Evolutionary conservation across 495 filamentous ascomycete genomes (phyloP), one percentile per base, ranked within the genome.

Genomic region (Lasiosphaeria miniovina): DNA sequence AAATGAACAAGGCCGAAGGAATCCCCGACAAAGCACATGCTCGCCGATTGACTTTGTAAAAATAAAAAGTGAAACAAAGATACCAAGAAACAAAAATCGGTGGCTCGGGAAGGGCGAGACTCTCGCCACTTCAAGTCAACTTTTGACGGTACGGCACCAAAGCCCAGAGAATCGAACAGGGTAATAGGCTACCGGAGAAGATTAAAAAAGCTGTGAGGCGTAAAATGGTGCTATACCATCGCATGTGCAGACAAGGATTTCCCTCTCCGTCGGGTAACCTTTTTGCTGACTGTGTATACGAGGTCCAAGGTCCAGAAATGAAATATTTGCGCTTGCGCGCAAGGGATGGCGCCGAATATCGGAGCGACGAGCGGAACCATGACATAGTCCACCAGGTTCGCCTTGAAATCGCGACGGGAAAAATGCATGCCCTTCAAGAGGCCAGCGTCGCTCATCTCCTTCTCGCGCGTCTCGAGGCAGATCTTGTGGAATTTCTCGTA

Each of bases 241-340:
- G 73, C 67, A 33, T 67, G 71, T 10, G 63, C 68, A 4, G 70
- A 68, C 40, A 77, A 54, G 9, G 78, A 80, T 49, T 79, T 79
- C n/a, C 71, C 75, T 57, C 77, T 65, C 67, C 73, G 69, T 55
- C 78, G 69, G 6, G 75, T 78, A 3, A 77, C 78, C 69, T 88
- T 89, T 74, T 85, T 84, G 68, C 83, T 87, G 58, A 88, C 85
- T 4, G 80, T 78, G 71, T 88, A 89, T 17, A 85, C 83, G 58
- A 89, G 60, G 54, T 84, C 76, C 38, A 86, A 69, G 0, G 85
- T 88, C 78, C 83, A 88, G 66, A 89, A 85, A 65, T 89, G 86
- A 57, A 75, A 80, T 52, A 88, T 68, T 49, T 86, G 82, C 1
- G 86, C 86, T 36, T 88, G 82, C 4, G 81, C 73, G 9, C 81